A percentile compares a stretch with the other conserved stretches of the same genome.
Evolutionary conservation across 805 yeast genomes (phyloP).

Genomic region (Suhomyces xylopsoci): DNA sequence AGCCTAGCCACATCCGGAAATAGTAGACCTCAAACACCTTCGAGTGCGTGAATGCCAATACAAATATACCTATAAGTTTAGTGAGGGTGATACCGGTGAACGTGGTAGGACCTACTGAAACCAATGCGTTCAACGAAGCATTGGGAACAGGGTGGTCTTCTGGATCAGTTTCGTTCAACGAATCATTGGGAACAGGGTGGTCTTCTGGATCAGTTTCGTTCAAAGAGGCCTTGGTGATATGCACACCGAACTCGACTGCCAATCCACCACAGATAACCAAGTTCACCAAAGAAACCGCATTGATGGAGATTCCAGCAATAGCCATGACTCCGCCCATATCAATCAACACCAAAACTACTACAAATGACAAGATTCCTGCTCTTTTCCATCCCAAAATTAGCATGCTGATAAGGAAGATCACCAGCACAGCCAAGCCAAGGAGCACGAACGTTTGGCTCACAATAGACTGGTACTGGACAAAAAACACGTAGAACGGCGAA

Average conservation of each 20-base stretch:
- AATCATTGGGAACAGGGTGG: constrained; percentile 7
- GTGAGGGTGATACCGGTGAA: constrained; percentile 89
- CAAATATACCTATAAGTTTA: constrained; percentile 81
- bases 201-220: background rate
- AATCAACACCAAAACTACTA: constrained; percentile 62
- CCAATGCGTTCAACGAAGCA: constrained; percentile 55
- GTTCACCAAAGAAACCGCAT: constrained; percentile 88
- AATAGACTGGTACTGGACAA: constrained; percentile 80
- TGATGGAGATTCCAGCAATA: constrained; percentile 68
- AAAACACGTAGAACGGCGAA: constrained; percentile 89
- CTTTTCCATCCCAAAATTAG: constrained; percentile 64
- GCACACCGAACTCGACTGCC: constrained; percentile 91
- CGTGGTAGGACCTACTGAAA: constrained; percentile 84
- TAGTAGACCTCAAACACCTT: constrained; percentile 88
- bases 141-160: background rate
- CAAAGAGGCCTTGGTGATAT: constrained; percentile 66
- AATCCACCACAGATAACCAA: constrained; percentile 89
- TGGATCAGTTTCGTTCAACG: background rate
- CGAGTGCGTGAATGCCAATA: constrained; percentile 82
- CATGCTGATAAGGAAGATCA: constrained; percentile 53
- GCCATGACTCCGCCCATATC: constrained; percentile 82
- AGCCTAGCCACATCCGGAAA: constrained; percentile 89
- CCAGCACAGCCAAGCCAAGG: constrained; percentile 47
- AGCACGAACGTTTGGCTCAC: constrained; percentile 55
- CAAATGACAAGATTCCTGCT: constrained; percentile 52